A percentile compares a stretch with the other conserved stretches of the same genome.
Evolutionary conservation across 2,329 filamentous ascomycete genomes (phyloP).

Genomic region (Trichoderma afroharzianum): DNA sequence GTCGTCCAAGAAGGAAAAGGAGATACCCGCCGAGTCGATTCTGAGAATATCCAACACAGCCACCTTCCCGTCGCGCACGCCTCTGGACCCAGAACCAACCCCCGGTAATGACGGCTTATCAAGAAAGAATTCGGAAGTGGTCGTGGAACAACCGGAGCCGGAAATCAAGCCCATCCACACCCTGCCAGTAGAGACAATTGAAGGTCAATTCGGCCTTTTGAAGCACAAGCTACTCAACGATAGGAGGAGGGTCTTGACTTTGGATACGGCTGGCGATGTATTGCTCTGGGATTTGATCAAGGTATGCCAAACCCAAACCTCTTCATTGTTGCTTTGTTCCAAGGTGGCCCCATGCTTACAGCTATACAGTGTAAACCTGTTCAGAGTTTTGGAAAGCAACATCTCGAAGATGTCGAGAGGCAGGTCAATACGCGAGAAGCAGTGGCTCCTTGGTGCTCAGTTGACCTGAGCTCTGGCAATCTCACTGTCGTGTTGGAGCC

Average conservation of each 20-base stretch:
- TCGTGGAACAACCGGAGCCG: constrained; percentile 29
- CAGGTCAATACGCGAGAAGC: constrained; percentile 84
- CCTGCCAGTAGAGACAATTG: constrained; percentile 75
- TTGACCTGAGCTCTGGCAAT: constrained; percentile 89
- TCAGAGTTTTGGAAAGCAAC: constrained; percentile 87
- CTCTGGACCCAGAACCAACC: constrained; percentile 53
- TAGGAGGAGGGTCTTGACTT: constrained; percentile 78
- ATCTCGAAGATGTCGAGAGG: constrained; percentile 86
- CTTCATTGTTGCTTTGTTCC: too few species aligned
- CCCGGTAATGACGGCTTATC: constrained; percentile 42
- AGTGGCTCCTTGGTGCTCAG: constrained; percentile 92
- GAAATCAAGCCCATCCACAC: constrained; percentile 60
- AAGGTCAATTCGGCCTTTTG: constrained; percentile 91
- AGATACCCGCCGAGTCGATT: constrained; percentile 74
- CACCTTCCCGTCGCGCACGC: constrained; percentile 60
- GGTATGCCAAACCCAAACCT: constrained; percentile 43
- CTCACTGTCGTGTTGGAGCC: constrained; percentile 88
- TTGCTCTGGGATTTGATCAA: constrained; percentile 90
- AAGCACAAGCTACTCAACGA: constrained; percentile 93
- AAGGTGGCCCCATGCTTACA: constrained; percentile 17
- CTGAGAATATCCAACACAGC: constrained; percentile 82
- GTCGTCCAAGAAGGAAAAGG: constrained; percentile 57
- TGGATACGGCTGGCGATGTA: constrained; percentile 94
- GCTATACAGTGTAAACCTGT: constrained; percentile 70
- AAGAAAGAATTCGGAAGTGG: constrained; percentile 37